A percentile compares a stretch with the other conserved stretches of the same genome.
Conservation (phyloP, 1,284 basidiomycete species). For the Ceratobasidium sp. region DNA sequence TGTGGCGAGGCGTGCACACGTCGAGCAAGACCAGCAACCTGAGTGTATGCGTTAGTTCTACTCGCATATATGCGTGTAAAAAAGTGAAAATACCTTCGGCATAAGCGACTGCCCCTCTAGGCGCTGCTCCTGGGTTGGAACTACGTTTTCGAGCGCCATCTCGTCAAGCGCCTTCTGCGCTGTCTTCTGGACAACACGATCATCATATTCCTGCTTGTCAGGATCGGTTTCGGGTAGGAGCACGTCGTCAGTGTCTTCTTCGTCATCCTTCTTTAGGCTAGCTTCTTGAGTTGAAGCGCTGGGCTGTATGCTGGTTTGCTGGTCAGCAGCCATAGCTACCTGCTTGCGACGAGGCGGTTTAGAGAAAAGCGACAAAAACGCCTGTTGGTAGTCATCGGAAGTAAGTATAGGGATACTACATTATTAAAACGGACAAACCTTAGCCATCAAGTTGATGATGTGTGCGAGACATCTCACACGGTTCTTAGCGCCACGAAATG, state of each 20-base stretch:
- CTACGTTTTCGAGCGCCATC: neutral
- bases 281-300: no score
- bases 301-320: neutral
- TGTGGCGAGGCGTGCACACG: neutral
- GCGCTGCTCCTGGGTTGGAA: neutral
- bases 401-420: no score
- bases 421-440: no score
- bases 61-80: neutral
- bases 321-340: neutral
- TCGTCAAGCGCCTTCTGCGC: conserved; percentile 1
- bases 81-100: neutral
- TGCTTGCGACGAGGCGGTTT: no score
- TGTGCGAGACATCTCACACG: no score
- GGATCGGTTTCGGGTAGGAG: conserved; percentile 7
- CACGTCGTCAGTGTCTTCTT: neutral
- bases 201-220: conserved; percentile 10
- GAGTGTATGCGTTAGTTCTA: conserved; percentile 18
- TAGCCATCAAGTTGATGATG: no score
- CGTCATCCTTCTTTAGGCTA: no score
- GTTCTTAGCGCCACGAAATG: no score
- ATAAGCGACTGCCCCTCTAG: neutral
- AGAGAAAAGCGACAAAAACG: no score
- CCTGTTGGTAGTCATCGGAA: no score
- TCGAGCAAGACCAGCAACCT: conserved; percentile 32
- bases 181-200: conserved; percentile 1